A percentile compares a stretch with the other conserved stretches of the same genome.
These are phyloP conservation scores for Mortierella sp. DNA, from an alignment of 371 early-diverging fungal genomes.

Conservation along the genomic window DNA sequence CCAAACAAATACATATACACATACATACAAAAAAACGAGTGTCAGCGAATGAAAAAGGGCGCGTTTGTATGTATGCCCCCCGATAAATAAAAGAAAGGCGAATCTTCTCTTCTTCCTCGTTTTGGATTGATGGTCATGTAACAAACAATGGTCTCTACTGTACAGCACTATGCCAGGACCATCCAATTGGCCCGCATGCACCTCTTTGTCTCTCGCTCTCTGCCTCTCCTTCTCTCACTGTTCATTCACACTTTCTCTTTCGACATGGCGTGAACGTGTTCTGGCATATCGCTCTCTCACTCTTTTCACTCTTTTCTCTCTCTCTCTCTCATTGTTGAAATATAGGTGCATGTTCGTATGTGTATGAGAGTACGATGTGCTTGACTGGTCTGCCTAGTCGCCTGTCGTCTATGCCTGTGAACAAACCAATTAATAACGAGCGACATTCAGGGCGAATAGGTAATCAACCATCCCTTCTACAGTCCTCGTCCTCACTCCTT, in stretches of 20 bases:
- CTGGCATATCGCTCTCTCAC: background rate
- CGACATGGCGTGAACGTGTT: constrained; percentile 6
- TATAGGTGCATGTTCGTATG: background rate
- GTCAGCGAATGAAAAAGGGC: constrained; percentile 8
- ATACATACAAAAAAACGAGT: constrained; percentile 2
- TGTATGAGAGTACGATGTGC: background rate
- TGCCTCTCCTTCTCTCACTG: background rate
- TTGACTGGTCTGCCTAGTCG: background rate
- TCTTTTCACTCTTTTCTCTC: background rate
- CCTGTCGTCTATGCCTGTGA: background rate
- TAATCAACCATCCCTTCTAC: background rate
- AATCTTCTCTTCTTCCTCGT: background rate
- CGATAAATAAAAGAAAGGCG: background rate
- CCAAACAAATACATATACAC: background rate
- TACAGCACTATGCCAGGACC: background rate
- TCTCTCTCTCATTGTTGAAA: background rate
- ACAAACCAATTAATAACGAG: background rate
- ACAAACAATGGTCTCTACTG: background rate
- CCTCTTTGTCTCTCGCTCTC: too few species aligned
- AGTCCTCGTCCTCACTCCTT: background rate
- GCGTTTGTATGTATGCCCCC: background rate
- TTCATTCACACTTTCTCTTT: background rate
- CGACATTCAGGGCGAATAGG: background rate
- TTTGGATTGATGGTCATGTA: background rate
- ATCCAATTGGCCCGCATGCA: background rate